These are phyloP conservation scores for Calonectria hongkongensis DNA, from an alignment of 2,329 filamentous ascomycete genomes.

Conservation along the genomic window DNA sequence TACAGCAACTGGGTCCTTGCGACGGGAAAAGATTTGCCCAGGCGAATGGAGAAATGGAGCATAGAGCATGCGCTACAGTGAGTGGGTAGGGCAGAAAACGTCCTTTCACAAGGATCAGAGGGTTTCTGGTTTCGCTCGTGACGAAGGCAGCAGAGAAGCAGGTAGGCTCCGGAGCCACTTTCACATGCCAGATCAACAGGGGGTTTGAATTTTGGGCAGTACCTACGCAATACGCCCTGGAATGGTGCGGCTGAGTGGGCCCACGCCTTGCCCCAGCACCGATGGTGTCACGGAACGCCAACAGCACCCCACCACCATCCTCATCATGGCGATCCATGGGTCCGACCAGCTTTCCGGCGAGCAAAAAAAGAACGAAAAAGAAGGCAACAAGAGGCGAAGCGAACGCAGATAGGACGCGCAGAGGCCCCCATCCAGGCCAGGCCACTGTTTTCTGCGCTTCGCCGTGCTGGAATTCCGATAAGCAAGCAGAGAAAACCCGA, in stretches of 20 bases:
- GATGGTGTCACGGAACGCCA: slow-evolving; percentile 52
- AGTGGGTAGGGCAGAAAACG: not conserved
- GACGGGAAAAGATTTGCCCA: slow-evolving; percentile 1
- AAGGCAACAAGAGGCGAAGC: not conserved
- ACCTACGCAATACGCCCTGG: slow-evolving; percentile 28
- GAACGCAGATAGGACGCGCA: not conserved
- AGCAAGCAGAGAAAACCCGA: not conserved
- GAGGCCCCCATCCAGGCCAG: not conserved
- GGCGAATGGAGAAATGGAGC: not conserved
- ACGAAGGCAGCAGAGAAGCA: not conserved
- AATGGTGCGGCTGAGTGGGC: slow-evolving; percentile 52
- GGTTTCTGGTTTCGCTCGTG: not conserved
- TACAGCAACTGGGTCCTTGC: slow-evolving; percentile 14
- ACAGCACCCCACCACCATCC: slow-evolving; percentile 48
- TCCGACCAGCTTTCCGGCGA: slow-evolving; percentile 9
- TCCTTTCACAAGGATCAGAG: not conserved
- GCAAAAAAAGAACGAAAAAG: not conserved
- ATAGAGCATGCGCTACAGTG: too few species aligned
- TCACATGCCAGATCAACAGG: slow-evolving; percentile 56
- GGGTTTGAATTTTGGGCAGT: slow-evolving; percentile 18
- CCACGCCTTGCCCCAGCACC: slow-evolving; percentile 41
- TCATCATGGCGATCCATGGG: slow-evolving; percentile 26
- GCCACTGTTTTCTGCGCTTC: not conserved
- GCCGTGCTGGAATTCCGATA: not conserved
- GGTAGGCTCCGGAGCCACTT: slow-evolving; percentile 45